Base-by-base conservation (phyloP, 1,139 yeast species). In the Diutina ranongensis region DNA sequence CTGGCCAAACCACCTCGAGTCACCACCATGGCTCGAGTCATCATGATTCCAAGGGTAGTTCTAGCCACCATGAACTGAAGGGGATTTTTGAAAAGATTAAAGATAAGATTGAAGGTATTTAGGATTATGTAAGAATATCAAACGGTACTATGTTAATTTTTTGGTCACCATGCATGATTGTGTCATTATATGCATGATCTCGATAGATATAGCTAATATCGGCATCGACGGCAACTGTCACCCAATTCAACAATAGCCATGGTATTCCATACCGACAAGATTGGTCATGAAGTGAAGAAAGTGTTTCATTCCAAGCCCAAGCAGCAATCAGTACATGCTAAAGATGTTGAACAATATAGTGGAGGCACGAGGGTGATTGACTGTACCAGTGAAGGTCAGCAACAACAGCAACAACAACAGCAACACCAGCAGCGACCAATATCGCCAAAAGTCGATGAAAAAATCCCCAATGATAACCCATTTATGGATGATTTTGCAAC, bases 21-120 rank as follows among this genome's bases (percentile, higher is more conserved):
- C n/a, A n/a, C n/a, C n/a, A n/a, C n/a, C n/a, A n/a, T n/a, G n/a
- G n/a, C n/a, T n/a, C n/a, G n/a, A n/a, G n/a, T n/a, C n/a, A n/a
- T n/a, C n/a, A n/a, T n/a, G n/a, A n/a, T n/a, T n/a, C n/a, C n/a
- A n/a, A n/a, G n/a, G n/a, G n/a, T n/a, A n/a, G n/a, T n/a, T n/a
- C n/a, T n/a, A n/a, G n/a, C n/a, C 40, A 35, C 40, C 40, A 19
- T 22, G n/a, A 38, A 15, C n/a, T 25, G n/a, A 21, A 22, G 33
- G n/a, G 20, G 4, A 8, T 38, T 13, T 38, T 38, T 25, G 42
- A 38, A 16, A 38, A 38, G 32, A 38, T 38, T 32, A 38, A 38
- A 32, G 42, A 38, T n/a, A 38, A 38, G 42, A 38, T 38, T 13
- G 42, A 38, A 25, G 28, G 25, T 13, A 38, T 22, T 38, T 38